phyloP scores from a whole-genome alignment of 148 eudicot genomes.

The Rhododendron simsii region DNA sequence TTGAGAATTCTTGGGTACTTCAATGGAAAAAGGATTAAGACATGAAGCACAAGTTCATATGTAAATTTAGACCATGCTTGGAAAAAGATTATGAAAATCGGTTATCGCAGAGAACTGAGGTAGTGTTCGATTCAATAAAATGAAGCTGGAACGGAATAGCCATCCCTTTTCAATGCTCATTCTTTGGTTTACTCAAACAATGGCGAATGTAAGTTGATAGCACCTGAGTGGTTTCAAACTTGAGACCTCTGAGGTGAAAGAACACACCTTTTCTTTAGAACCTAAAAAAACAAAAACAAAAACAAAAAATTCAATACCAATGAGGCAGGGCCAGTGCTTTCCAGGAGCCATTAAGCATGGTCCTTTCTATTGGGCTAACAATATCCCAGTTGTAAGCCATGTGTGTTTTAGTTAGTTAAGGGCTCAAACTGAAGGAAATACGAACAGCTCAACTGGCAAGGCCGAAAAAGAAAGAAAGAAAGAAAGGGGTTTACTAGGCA shows the following conservation, averaged over 20 bases:
- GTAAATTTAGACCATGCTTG: not conserved
- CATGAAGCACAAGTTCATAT: conserved; percentile 17
- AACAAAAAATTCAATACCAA: not conserved
- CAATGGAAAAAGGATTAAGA: not conserved
- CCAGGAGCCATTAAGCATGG: not conserved
- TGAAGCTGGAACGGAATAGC: not conserved
- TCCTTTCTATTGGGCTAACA: not conserved
- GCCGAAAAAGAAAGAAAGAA: not conserved
- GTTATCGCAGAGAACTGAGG: not conserved
- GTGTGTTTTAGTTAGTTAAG: not conserved
- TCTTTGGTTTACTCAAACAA: not conserved
- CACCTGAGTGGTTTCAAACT: no score
- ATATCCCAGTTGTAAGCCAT: not conserved
- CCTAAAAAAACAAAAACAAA: no score
- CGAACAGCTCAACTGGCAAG: not conserved
- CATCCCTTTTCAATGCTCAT: not conserved
- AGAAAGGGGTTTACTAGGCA: not conserved
- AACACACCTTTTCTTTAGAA: no score
- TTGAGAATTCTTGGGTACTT: not conserved
- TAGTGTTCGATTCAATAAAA: not conserved
- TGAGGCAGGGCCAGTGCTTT: not conserved
- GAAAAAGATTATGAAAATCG: not conserved
- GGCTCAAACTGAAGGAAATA: not conserved
- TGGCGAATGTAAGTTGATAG: not conserved
- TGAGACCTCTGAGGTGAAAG: no score